phyloP scores from a whole-genome alignment of 768 basidiomycete species.

The Kwoniella botswanensis region DNA sequence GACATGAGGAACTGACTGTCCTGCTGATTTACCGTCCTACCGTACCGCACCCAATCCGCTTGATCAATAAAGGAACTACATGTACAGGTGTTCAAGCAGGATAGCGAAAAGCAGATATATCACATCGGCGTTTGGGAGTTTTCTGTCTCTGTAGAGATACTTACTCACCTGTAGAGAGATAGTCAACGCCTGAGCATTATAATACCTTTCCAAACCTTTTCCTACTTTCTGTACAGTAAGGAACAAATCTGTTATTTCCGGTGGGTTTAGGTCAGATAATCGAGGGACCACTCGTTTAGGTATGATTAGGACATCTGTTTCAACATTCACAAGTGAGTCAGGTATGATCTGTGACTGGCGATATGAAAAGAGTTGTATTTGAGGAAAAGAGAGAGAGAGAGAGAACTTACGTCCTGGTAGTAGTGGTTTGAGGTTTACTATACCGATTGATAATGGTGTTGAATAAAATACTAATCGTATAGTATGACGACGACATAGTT shows the following conservation, averaged over 20 bases:
- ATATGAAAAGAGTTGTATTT: not conserved
- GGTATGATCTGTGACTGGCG: too few species aligned
- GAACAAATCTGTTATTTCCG: constrained; percentile 82
- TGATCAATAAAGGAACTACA: constrained; percentile 12
- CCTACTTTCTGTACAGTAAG: constrained; percentile 78
- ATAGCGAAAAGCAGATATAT: too few species aligned
- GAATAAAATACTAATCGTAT: constrained; percentile 63
- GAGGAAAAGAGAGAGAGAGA: not conserved
- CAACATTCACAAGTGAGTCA: too few species aligned
- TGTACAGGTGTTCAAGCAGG: not conserved
- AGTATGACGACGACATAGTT: not conserved
- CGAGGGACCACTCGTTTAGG: constrained; percentile 64
- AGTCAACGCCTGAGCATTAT: constrained; percentile 80
- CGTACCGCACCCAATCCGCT: constrained; percentile 1
- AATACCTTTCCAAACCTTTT: constrained; percentile 76
- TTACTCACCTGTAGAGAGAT: constrained; percentile 80
- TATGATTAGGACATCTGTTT: constrained; percentile 66
- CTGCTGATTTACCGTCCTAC: constrained; percentile 85
- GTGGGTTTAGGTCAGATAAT: constrained; percentile 62
- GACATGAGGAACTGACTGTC: constrained; percentile 88
- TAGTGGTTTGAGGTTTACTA: constrained; percentile 94
- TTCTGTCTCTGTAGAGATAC: constrained; percentile 10
- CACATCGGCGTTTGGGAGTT: too few species aligned
- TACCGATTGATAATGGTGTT: constrained; percentile 72
- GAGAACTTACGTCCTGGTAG: constrained; percentile 83